Evolutionary conservation across 371 early-diverging fungal genomes (phyloP).

Genomic region (Saksenaea oblongispora): DNA sequence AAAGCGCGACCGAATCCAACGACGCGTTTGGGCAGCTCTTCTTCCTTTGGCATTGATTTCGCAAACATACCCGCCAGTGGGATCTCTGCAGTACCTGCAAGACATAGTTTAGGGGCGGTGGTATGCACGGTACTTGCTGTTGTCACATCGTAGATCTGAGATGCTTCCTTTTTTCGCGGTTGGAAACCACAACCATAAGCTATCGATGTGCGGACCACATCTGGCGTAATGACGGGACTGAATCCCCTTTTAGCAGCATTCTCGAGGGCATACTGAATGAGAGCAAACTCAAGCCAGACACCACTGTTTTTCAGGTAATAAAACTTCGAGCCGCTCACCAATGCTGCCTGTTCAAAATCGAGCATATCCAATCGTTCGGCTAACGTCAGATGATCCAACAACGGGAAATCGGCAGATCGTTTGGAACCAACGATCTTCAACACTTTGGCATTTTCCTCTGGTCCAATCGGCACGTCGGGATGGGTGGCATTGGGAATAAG

Average conservation of each 20-base stretch:
- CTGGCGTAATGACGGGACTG: conserved; percentile 79
- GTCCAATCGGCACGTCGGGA: conserved; percentile 66
- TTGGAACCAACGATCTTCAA: conserved; percentile 46
- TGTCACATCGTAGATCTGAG: conserved; percentile 84
- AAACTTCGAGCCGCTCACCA: conserved; percentile 84
- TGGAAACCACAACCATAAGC: conserved; percentile 92
- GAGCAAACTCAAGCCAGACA: conserved; percentile 83
- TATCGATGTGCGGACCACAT: conserved; percentile 79
- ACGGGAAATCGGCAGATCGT: conserved; percentile 13
- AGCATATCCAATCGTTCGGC: conserved; percentile 64
- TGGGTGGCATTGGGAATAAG: conserved; percentile 77
- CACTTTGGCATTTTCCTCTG: conserved; percentile 60
- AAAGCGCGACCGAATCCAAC: conserved; percentile 88
- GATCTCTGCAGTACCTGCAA: conserved; percentile 93
- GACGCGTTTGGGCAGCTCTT: conserved; percentile 64
- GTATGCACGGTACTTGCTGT: conserved; percentile 42
- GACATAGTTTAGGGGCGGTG: conserved; percentile 55
- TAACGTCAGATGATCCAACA: conserved; percentile 74
- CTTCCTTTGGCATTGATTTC: conserved; percentile 55
- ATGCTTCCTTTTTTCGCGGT: conserved; percentile 72
- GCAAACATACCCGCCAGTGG: conserved; percentile 86
- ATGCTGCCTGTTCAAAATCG: conserved; percentile 86
- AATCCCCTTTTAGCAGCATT: conserved; percentile 76
- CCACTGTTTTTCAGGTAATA: conserved; percentile 86
- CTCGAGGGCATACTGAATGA: conserved; percentile 86